Evolutionary conservation across 108 stramenopile genomes (phyloP).

Genomic region (Cyclotella atomus): DNA sequence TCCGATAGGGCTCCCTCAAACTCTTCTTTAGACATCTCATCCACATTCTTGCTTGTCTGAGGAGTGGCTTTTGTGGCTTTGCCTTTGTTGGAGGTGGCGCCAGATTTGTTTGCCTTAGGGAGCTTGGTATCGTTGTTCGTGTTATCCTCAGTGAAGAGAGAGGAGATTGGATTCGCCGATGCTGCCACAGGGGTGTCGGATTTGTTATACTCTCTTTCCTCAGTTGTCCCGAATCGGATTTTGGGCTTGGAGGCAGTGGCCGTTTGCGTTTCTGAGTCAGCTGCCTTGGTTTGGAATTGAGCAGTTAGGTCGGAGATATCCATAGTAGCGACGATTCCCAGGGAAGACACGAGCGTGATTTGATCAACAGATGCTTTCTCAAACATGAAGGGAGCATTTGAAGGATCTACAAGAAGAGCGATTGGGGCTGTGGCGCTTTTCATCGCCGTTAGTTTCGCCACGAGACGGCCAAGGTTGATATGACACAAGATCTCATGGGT

Average conservation of each 20-base stretch:
- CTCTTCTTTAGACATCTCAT: background rate
- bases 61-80: background rate
- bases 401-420: background rate
- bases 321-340: background rate
- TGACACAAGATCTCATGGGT: background rate
- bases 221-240: background rate
- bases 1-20: background rate
- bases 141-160: too few species aligned
- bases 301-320: background rate
- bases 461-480: background rate
- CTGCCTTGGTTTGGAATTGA: background rate
- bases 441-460: too few species aligned
- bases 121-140: too few species aligned
- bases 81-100: background rate
- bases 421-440: background rate
- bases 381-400: background rate
- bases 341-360: background rate
- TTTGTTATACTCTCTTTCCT: background rate
- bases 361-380: too few species aligned
- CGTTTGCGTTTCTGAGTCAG: too few species aligned
- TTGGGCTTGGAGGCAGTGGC: background rate
- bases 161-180: background rate
- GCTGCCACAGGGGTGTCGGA: background rate
- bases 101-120: background rate
- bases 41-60: background rate